Evolutionary conservation across 2,329 filamentous ascomycete species (phyloP), one percentile per base, ranked within the genome.

Genomic region (Corynespora cassiicola): DNA sequence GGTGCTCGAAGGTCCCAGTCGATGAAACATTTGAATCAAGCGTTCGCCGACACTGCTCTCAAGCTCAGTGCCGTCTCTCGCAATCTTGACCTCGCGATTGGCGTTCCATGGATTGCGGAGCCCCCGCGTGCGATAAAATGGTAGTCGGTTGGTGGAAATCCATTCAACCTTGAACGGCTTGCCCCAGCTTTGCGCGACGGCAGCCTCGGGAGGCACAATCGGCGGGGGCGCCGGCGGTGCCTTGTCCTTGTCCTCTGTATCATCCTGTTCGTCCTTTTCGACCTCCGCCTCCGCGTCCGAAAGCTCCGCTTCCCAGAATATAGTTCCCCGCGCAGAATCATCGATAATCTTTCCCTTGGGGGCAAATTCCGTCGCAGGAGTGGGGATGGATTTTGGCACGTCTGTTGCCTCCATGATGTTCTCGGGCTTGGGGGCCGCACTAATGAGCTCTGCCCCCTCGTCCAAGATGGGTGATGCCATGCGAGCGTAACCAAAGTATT

Each of bases 41-140:
- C 82, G 82, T 55, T 83, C 82, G 5, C 91, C 92, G 27, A 95
- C 81, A 19, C 77, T 81, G 18, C 91, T 88, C 68, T 97, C 92
- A 36, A 97, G 75, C 66, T 97, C 92, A 0, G 92, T 97, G 2
- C 92, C 92, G 58, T 97, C 92, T 56, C 92, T 80, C 16, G 92
- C 92, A 61, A 97, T 96, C 70, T 97, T 97, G 47, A 97, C 88
- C 63, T 97, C 92, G 35, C 92, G 78, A 60, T 96, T 96, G 4
- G 89, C 87, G 66, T 97, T 97, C 89, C 90, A 96, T 0, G 90
- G 87, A 63, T 97, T 97, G 21, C 91, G 81, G 38, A 97, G 71
- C 0, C 92, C 91, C 48, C 90, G 77, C 0, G 91, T 95, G 27
- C 88, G 82, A 65, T 94, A 95, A 63, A 97, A 97, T 0, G 92